Evolutionary conservation across 768 basidiomycete genomes (phyloP).

Genomic region (Fomitopsis serialis): DNA sequence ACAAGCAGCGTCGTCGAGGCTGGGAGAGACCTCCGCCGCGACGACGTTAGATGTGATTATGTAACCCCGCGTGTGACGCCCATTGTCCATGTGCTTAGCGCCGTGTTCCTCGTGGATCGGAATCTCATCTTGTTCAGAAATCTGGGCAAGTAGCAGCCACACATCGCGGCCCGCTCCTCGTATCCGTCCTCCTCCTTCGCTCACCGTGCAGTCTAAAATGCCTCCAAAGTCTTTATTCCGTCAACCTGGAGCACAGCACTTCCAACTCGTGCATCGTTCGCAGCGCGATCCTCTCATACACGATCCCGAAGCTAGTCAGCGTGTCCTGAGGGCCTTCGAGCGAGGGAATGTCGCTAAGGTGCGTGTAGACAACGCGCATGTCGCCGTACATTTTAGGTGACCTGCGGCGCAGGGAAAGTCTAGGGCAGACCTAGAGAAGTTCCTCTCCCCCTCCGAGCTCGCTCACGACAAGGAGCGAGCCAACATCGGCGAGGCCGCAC

Average conservation of each 20-base stretch:
- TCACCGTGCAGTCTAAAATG: constrained; percentile 34
- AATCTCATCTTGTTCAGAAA: constrained; percentile 1
- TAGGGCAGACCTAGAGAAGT: constrained; percentile 70
- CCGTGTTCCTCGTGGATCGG: not conserved
- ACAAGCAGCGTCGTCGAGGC: constrained; percentile 5
- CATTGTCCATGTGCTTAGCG: not conserved
- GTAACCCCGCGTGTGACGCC: not conserved
- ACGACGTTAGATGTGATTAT: not conserved
- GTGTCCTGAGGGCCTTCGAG: constrained; percentile 84
- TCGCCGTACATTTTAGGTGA: not conserved
- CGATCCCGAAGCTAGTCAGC: constrained; percentile 81
- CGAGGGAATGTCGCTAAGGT: constrained; percentile 71
- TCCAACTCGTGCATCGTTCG: constrained; percentile 95
- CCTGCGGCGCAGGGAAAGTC: constrained; percentile 59
- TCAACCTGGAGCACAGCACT: constrained; percentile 85
- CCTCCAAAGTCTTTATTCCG: constrained; percentile 84
- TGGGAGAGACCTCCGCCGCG: not conserved
- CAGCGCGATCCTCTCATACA: constrained; percentile 94
- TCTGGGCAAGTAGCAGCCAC: not conserved
- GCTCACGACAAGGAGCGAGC: constrained; percentile 37
- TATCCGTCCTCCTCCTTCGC: not conserved
- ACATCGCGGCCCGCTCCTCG: not conserved
- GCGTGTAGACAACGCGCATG: not conserved
- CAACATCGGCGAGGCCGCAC: constrained; percentile 81
- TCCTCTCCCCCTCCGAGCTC: constrained; percentile 44